Conservation (phyloP, 2,329 filamentous ascomycete species). For the Sphaerulina populicola region DNA sequence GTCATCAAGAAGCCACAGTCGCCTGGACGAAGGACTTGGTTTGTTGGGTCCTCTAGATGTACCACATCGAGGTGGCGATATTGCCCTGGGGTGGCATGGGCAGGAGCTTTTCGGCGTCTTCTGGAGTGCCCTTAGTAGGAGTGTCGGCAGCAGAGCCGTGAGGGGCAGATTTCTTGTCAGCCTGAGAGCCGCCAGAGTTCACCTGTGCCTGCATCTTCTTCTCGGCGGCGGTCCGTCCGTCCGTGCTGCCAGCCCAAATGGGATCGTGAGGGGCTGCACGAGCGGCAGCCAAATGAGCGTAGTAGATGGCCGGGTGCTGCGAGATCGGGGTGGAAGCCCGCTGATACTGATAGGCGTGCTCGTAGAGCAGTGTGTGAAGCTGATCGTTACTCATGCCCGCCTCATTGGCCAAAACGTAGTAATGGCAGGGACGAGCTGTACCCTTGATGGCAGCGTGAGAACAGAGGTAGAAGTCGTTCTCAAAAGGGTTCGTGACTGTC, state of each 20-base stretch:
- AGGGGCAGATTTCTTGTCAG: conserved; percentile 32
- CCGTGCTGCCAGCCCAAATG: conserved; percentile 28
- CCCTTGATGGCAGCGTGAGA: conserved; percentile 80
- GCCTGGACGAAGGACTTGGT: too few species aligned
- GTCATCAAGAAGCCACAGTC: too few species aligned
- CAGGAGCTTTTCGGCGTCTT: conserved; percentile 34
- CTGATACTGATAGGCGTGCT: conserved; percentile 89
- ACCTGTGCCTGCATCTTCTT: background rate
- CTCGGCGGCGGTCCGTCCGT: conserved; percentile 16
- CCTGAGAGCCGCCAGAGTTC: conserved; percentile 13
- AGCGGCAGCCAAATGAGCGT: conserved; percentile 79
- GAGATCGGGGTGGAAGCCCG: conserved; percentile 90
- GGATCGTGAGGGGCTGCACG: conserved; percentile 70
- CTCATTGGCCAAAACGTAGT: conserved; percentile 82
- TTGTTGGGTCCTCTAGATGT: conserved; percentile 32
- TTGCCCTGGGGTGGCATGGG: conserved; percentile 34
- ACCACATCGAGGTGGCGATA: conserved; percentile 44
- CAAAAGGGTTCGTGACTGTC: conserved; percentile 82
- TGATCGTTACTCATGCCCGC: conserved; percentile 57
- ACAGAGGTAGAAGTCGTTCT: conserved; percentile 77
- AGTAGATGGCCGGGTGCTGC: conserved; percentile 82
- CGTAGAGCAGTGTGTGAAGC: conserved; percentile 82
- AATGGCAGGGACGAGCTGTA: conserved; percentile 76
- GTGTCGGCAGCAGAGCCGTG: conserved; percentile 20
- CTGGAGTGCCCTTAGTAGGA: background rate